Evolutionary conservation across 2,329 filamentous ascomycete genomes (phyloP).

Genomic region (Hymenoscyphus albidus): DNA sequence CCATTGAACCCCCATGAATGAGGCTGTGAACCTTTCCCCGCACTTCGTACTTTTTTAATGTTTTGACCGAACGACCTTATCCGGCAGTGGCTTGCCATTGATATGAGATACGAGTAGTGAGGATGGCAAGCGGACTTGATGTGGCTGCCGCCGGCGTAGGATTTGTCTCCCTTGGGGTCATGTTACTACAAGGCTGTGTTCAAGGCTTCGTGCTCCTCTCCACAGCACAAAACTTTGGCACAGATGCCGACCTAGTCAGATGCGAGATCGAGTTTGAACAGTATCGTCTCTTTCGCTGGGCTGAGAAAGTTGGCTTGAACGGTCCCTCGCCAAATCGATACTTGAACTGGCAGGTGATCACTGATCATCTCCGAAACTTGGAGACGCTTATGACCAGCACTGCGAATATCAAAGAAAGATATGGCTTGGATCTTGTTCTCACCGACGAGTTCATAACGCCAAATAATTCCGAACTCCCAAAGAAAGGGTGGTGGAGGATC

Average conservation of each 20-base stretch:
- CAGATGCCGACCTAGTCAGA: conserved; percentile 17
- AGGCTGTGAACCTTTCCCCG: neutral
- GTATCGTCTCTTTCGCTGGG: conserved; percentile 18
- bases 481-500: conserved; percentile 10
- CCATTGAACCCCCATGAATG: neutral
- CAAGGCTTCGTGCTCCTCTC: conserved; percentile 20
- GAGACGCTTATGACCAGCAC: conserved; percentile 19
- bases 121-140: conserved; percentile 8
- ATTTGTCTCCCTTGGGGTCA: conserved; percentile 16
- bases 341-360: conserved; percentile 22
- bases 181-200: conserved; percentile 18
- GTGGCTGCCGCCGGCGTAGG: conserved; percentile 16
- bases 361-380: conserved; percentile 17
- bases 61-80: neutral
- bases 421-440: conserved; percentile 16
- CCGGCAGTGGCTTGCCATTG: neutral
- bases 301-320: conserved; percentile 15
- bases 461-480: conserved; percentile 2
- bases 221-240: conserved; percentile 20
- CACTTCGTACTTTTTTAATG: neutral
- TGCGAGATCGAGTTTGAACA: conserved; percentile 19
- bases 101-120: neutral
- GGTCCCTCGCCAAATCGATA: conserved; percentile 14
- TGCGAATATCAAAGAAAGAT: conserved; percentile 22
- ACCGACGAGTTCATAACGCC: conserved; percentile 12